Conservation (phyloP, 495 filamentous ascomycete species). For the Aspergillus sclerotiicarbonarius region DNA sequence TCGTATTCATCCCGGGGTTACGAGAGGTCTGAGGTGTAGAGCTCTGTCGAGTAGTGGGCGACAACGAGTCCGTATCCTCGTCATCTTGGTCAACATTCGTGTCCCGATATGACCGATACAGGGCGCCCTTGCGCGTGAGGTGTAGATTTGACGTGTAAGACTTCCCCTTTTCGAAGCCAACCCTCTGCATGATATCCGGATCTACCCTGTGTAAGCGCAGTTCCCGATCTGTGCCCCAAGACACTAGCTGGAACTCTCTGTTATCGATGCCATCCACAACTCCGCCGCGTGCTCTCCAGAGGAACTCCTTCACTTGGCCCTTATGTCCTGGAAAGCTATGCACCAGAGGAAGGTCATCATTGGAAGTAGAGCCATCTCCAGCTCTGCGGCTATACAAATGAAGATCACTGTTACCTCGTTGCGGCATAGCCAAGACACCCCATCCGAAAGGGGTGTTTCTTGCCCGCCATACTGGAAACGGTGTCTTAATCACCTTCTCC, state of each 20-base stretch:
- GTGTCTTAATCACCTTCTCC: constrained; percentile 71
- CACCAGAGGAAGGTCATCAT: constrained; percentile 54
- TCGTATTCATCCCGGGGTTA: constrained; percentile 50
- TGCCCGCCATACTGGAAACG: constrained; percentile 89
- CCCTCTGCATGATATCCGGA: constrained; percentile 57
- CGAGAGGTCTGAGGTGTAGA: constrained; percentile 25
- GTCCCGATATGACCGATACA: constrained; percentile 84
- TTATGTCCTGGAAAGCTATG: constrained; percentile 79
- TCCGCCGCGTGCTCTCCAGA: constrained; percentile 80
- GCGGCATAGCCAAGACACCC: constrained; percentile 87
- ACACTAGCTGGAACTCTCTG: constrained; percentile 89
- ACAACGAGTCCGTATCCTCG: constrained; percentile 36
- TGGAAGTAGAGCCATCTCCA: constrained; percentile 41
- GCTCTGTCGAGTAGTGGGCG: constrained; percentile 23
- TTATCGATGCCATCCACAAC: constrained; percentile 74
- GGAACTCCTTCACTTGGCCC: constrained; percentile 86
- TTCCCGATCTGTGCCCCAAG: constrained; percentile 85
- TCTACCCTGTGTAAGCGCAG: constrained; percentile 77
- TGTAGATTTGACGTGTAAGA: constrained; percentile 63
- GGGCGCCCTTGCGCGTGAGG: constrained; percentile 75
- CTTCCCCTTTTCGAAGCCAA: constrained; percentile 75
- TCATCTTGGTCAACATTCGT: constrained; percentile 36
- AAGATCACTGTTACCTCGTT: constrained; percentile 78
- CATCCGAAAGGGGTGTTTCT: constrained; percentile 91
- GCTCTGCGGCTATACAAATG: constrained; percentile 78